Percentiles rank a stretch among this genome's conserved stretches.
Evolutionary conservation across 345 rosid genomes (phyloP).

Genomic region (Anacardium occidentale): DNA sequence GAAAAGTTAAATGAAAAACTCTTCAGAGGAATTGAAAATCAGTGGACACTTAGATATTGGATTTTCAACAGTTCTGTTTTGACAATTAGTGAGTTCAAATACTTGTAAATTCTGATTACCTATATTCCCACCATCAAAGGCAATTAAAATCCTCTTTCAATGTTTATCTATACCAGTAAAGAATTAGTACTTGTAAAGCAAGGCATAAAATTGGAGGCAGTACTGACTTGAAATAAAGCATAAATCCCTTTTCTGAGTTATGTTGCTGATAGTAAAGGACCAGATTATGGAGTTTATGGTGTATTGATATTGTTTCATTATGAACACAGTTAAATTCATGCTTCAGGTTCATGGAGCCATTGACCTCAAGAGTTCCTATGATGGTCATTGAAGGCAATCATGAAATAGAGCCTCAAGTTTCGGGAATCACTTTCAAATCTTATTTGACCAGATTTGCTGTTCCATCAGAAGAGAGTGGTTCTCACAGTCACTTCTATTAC

Average conservation of each 20-base stretch:
- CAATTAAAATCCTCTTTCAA: background rate
- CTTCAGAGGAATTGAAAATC: background rate
- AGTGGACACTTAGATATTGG: background rate
- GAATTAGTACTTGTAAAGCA: background rate
- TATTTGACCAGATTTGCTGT: slow-evolving; percentile 70
- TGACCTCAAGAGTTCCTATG: slow-evolving; percentile 75
- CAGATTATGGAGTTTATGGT: background rate
- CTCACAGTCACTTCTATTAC: slow-evolving; percentile 71
- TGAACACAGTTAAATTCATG: slow-evolving; percentile 9
- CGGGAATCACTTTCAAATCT: slow-evolving; percentile 62
- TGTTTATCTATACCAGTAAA: no score
- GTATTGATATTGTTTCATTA: background rate
- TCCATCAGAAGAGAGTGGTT: slow-evolving; percentile 74
- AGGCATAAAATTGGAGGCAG: background rate
- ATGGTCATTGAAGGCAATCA: slow-evolving; percentile 93
- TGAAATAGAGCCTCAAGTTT: slow-evolving; percentile 79
- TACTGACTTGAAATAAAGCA: background rate
- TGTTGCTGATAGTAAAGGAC: background rate
- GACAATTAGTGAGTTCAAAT: background rate
- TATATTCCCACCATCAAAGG: background rate
- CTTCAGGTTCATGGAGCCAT: slow-evolving; percentile 79
- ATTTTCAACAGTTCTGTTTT: background rate
- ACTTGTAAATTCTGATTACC: background rate
- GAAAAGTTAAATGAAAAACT: background rate
- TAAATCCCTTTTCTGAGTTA: background rate